Evolutionary conservation across 441 rosid species (phyloP), one percentile per base, ranked within the genome.

Genomic region (Corymbia citriodora): DNA sequence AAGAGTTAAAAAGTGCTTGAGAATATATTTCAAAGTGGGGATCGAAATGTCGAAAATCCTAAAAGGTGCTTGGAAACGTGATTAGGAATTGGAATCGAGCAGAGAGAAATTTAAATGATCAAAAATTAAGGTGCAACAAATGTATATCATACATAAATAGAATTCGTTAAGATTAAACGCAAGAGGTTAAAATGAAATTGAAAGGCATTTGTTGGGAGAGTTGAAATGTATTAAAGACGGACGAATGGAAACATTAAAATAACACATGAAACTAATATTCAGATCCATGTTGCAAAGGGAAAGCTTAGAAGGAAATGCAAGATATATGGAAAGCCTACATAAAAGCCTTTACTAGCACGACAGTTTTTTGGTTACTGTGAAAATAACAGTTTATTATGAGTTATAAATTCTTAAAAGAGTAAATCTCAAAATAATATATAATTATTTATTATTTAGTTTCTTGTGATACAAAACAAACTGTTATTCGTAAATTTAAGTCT

Each of bases 191-290:
- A 65, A 65, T 15, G 36, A 36, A n/a, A 15, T 8, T 33, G 74
- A 15, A n/a, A 65, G 74, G 74, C 36, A 15, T n/a, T 65, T 65
- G 15, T 65, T n/a, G 36, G 74, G 31, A n/a, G 16, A 65, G 16
- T n/a, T n/a, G 21, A 15, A 65, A 33, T 17, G 31, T 65, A 21
- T n/a, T 33, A 15, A 14, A 17, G 36, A n/a, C 4, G 16, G 33
- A n/a, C 10, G 9, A 8, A 65, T 10, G 74, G 31, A 15, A n/a
- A n/a, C 21, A 14, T 19, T n/a, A 8, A n/a, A 15, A 40, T 5
- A 4, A 65, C 0, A 0, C 0, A 0, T 9, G 19, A 8, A 31
- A 68, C 16, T 17, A 68, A 68, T 68, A 31, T n/a, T 68, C 7
- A 31, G 6, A 68, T 3, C 0, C n/a, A 63, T 7, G 15, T 63